Evolutionary conservation across 176 grass and related monocot genomes (phyloP).

Genomic region (Melocanna baccifera): DNA sequence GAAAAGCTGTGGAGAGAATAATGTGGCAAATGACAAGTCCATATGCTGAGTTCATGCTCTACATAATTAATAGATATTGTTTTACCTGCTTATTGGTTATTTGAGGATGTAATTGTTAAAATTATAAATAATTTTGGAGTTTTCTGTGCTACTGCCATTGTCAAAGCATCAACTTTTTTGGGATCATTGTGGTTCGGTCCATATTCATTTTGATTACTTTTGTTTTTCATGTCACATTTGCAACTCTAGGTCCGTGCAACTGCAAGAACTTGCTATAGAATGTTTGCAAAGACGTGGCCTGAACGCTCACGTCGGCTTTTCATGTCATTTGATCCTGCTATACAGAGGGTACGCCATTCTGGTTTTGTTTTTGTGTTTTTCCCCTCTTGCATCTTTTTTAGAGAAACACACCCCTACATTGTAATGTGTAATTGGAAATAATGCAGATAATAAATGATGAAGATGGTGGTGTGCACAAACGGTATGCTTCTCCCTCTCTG

Average conservation of each 20-base stretch:
- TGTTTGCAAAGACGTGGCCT: conserved; percentile 95
- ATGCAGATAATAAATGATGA: conserved; percentile 94
- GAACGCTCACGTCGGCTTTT: conserved; percentile 78
- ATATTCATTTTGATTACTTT: conserved; percentile 1
- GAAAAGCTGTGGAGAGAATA: neutral
- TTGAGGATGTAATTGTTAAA: neutral
- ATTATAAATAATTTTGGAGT: neutral
- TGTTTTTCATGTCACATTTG: conserved; percentile 18
- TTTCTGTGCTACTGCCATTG: neutral
- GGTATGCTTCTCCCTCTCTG: conserved; percentile 86
- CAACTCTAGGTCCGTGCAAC: conserved; percentile 79
- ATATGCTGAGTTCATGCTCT: neutral
- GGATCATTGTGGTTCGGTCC: neutral
- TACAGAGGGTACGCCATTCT: conserved; percentile 72
- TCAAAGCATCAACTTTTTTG: neutral
- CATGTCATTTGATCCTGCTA: conserved; percentile 83
- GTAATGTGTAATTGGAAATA: conserved; percentile 8
- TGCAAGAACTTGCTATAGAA: conserved; percentile 84
- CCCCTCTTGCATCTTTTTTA: neutral
- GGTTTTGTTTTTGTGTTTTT: neutral
- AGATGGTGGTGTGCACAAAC: conserved; percentile 91
- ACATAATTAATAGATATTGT: conserved; percentile 5
- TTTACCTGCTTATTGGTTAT: neutral
- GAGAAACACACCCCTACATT: neutral
- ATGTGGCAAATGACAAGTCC: neutral